These are phyloP conservation scores for Paramecium caudatum DNA, from an alignment of 73 alveolate species.

Conservation along the genomic window DNA sequence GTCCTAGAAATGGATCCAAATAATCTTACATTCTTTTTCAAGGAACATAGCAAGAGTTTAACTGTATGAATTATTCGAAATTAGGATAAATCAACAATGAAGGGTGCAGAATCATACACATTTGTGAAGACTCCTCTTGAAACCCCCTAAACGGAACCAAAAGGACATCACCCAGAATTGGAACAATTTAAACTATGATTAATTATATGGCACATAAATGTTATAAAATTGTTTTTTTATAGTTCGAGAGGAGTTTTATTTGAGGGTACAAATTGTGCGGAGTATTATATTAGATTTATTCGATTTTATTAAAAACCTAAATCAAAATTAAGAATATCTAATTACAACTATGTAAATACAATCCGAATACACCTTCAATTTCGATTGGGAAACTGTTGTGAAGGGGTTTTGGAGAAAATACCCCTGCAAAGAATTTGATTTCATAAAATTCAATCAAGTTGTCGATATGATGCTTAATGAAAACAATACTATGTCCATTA, in stretches of 20 bases:
- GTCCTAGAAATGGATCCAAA: slow-evolving; percentile 69
- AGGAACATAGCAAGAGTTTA: slow-evolving; percentile 67
- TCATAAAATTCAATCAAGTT: slow-evolving; percentile 56
- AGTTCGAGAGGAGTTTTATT: background rate
- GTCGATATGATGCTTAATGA: slow-evolving; percentile 59
- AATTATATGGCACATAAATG: background rate
- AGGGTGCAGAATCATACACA: slow-evolving; percentile 59
- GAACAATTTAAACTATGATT: slow-evolving; percentile 59
- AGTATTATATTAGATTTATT: background rate
- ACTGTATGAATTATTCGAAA: background rate
- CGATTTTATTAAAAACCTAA: background rate
- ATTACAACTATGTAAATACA: slow-evolving; percentile 39
- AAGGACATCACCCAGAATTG: slow-evolving; percentile 6
- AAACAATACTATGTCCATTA: slow-evolving; percentile 43
- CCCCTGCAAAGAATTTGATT: slow-evolving; percentile 65
- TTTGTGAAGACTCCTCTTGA: slow-evolving; percentile 70
- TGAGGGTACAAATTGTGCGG: slow-evolving; percentile 15
- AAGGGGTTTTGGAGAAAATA: slow-evolving; percentile 57
- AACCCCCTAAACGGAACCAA: slow-evolving; percentile 49
- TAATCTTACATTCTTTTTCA: slow-evolving; percentile 67
- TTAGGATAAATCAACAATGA: slow-evolving; percentile 76
- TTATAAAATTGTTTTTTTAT: background rate
- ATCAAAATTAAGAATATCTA: slow-evolving; percentile 50
- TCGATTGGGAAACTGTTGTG: slow-evolving; percentile 63
- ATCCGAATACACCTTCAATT: slow-evolving; percentile 57